Evolutionary conservation across 1,139 yeast species (phyloP).

Genomic region (Sugiyamaella sp.): DNA sequence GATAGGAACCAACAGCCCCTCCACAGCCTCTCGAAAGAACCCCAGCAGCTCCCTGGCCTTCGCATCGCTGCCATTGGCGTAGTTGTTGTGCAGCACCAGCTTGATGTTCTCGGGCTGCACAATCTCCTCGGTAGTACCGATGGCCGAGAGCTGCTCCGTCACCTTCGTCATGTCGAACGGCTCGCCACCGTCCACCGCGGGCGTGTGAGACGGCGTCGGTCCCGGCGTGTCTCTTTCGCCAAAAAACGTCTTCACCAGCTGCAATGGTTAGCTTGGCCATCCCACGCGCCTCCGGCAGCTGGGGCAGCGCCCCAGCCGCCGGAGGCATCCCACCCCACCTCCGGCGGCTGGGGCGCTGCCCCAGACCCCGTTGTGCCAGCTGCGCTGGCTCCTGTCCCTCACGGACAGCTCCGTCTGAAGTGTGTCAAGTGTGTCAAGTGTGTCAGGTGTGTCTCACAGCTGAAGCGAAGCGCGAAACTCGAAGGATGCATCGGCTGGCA

Average conservation of each 20-base stretch:
- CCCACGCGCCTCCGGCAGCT: not conserved
- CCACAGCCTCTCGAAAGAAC: conserved; percentile 40
- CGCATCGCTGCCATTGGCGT: conserved; percentile 38
- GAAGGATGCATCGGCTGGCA: no score
- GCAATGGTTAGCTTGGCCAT: not conserved
- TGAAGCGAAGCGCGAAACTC: no score
- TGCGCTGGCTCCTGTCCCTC: no score
- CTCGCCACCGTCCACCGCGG: not conserved
- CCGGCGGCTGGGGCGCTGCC: conserved; percentile 3
- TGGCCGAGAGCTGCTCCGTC: conserved; percentile 5
- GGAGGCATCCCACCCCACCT: not conserved
- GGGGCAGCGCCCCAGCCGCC: not conserved
- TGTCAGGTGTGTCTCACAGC: no score
- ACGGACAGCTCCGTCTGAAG: no score
- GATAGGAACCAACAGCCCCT: conserved; percentile 40
- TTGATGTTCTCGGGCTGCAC: conserved; percentile 21
- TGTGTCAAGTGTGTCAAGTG: no score
- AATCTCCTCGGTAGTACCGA: conserved; percentile 18
- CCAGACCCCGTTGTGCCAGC: conserved; percentile 1
- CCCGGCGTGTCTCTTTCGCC: conserved; percentile 12
- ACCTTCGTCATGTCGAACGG: conserved; percentile 14
- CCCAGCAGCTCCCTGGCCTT: conserved; percentile 41
- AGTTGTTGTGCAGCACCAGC: conserved; percentile 39
- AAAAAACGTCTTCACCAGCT: conserved; percentile 17
- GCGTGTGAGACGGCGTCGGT: conserved; percentile 6